phyloP scores from a whole-genome alignment of 2,329 filamentous ascomycete genomes.

The Colletotrichum scovillei region DNA sequence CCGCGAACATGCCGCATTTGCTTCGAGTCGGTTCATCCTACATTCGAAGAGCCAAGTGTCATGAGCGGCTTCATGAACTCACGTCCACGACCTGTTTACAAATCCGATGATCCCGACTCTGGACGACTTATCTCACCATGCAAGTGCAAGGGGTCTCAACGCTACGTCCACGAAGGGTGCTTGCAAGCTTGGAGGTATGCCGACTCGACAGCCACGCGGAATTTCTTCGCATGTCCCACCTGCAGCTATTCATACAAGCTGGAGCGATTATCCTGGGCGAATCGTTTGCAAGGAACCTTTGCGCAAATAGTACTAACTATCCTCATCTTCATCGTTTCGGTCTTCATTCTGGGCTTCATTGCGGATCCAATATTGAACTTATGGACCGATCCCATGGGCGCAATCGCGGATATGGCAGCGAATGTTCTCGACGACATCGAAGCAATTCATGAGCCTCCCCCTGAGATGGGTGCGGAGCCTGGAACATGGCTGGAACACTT shows the following conservation, averaged over 20 bases:
- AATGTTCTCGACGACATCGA: constrained; percentile 56
- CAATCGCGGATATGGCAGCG: constrained; percentile 64
- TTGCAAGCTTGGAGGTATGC: constrained; percentile 84
- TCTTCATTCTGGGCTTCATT: constrained; percentile 90
- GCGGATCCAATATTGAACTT: constrained; percentile 93
- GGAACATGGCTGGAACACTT: constrained; percentile 85
- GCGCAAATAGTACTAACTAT: constrained; percentile 79
- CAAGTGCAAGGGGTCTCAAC: constrained; percentile 91
- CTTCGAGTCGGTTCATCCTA: constrained; percentile 73
- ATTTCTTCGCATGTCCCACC: constrained; percentile 89
- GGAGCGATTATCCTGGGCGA: constrained; percentile 80
- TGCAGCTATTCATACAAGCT: constrained; percentile 87
- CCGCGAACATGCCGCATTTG: constrained; percentile 90
- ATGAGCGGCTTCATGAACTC: constrained; percentile 31
- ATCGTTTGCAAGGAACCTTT: constrained; percentile 73
- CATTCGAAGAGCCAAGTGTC: constrained; percentile 47
- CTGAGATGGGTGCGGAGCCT: constrained; percentile 58
- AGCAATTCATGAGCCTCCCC: constrained; percentile 42
- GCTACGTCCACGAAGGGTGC: constrained; percentile 94
- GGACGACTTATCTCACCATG: constrained; percentile 90
- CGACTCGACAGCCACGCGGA: constrained; percentile 72
- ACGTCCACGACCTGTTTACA: constrained; percentile 64
- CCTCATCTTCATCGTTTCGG: constrained; percentile 74
- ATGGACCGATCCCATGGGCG: constrained; percentile 82
- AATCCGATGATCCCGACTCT: constrained; percentile 77